These are phyloP conservation scores for Magnolia officinalis DNA, from an alignment of 164 flowering plant genomes.

Conservation along the genomic window DNA sequence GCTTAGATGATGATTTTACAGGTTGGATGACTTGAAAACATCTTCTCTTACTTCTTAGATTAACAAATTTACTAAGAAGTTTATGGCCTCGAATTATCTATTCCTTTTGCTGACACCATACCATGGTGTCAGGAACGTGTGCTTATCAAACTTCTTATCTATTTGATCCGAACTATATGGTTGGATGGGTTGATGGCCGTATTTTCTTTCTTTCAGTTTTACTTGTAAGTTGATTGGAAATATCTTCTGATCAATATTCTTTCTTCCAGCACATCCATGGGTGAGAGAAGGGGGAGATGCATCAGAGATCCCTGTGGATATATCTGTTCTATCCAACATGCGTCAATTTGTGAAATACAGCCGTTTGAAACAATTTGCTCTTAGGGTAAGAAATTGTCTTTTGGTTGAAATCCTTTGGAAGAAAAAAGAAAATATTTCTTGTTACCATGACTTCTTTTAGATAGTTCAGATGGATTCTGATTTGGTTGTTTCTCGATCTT, in stretches of 20 bases:
- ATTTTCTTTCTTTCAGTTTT: background rate
- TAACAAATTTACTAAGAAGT: background rate
- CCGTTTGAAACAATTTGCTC: slow-evolving; percentile 91
- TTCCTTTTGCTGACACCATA: background rate
- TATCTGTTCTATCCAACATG: slow-evolving; percentile 86
- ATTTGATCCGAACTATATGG: background rate
- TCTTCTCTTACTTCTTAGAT: background rate
- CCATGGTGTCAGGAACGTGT: background rate
- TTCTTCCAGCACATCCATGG: slow-evolving; percentile 89
- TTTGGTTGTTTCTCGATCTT: background rate
- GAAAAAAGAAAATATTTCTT: background rate
- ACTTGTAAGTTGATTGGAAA: background rate
- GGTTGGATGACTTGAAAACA: too few relatives aligned
- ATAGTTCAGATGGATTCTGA: background rate
- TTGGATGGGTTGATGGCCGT: background rate
- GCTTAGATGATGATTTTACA: too few relatives aligned
- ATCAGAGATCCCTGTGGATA: slow-evolving; percentile 92
- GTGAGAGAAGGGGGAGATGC: slow-evolving; percentile 98
- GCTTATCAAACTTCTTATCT: background rate
- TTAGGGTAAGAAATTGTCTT: slow-evolving; percentile 52
- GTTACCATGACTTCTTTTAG: background rate
- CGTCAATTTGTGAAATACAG: slow-evolving; percentile 92
- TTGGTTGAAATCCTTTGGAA: background rate
- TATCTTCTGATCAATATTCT: background rate
- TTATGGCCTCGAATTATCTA: background rate